Base-by-base conservation (phyloP, 306 rosid genomes). In the Myrica gale region DNA sequence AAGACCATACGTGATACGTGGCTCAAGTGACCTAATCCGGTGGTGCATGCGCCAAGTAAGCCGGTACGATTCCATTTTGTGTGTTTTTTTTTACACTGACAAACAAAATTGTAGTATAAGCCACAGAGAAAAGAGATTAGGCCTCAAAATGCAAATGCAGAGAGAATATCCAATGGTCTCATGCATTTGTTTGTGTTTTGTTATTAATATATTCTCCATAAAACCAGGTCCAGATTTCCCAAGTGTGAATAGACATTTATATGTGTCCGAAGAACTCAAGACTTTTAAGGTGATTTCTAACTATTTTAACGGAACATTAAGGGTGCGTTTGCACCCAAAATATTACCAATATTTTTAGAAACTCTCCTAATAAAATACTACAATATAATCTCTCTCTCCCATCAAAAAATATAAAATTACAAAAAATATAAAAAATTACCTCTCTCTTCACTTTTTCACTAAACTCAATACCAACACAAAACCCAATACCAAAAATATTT, bases 131-230 rank as follows among this genome's bases (percentile, higher is more conserved):
- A 67, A 48, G 84, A 43, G 71, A 81, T 78, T 79, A 32, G 76
- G 76, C 72, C 68, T 55, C 75, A 78, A 83, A 72, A 67, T 42
- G 58, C 81, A 32, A 32, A 32, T 32, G 37, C 80, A 75, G 37
- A 32, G 37, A 32, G 67, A 65, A 37, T 89, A 90, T 88, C 92
- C 89, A 83, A 83, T 83, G 85, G 81, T n/a, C n/a, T n/a, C 87
- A 84, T 79, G 37, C 37, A 32, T 32, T 83, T 83, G 79, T 19
- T 5, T 52, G 52, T 77, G 68, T 75, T 50, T 73, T 81, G 71
- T 26, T 63, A 44, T 65, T 74, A 43, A 26, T 21, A 67, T 72
- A 83, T 43, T 75, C 16, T 75, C 16, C 76, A 32, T 32, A 78
- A 58, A 47, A 71, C 73, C 37, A 32, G 37, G 83, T 75, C 79